These are phyloP conservation scores for Pythium aquatile DNA, from an alignment of 352 stramenopile species.

Conservation along the genomic window DNA sequence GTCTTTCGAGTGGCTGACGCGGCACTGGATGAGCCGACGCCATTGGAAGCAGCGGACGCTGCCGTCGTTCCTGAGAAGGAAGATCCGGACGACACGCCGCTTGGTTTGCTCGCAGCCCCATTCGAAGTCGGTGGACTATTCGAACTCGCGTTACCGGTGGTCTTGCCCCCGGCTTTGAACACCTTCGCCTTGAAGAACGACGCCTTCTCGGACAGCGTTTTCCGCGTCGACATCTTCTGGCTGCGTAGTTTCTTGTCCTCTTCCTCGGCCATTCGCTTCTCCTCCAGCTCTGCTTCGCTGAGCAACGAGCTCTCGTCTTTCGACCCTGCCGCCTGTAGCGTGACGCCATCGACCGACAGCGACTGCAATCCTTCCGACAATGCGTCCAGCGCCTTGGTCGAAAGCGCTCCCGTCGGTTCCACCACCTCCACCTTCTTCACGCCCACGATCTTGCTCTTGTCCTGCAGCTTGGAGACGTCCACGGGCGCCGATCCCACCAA, in stretches of 20 bases:
- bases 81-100: background rate
- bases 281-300: conserved; percentile 77
- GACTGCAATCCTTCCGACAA: conserved; percentile 71
- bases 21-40: background rate
- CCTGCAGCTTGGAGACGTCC: conserved; percentile 75
- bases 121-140: conserved; percentile 1
- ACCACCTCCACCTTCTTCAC: conserved; percentile 75
- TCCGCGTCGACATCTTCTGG: conserved; percentile 65
- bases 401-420: conserved; percentile 72
- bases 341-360: conserved; percentile 54
- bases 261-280: conserved; percentile 88
- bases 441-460: conserved; percentile 72
- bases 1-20: conserved; percentile 19
- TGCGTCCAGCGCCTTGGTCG: conserved; percentile 72
- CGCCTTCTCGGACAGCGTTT: conserved; percentile 57
- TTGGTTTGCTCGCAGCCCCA: background rate
- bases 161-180: conserved; percentile 39
- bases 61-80: conserved; percentile 1
- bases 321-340: conserved; percentile 11
- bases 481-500: conserved; percentile 77
- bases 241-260: conserved; percentile 81
- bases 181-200: conserved; percentile 82
- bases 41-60: background rate
- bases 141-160: background rate
- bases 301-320: conserved; percentile 41